Percentiles rank a stretch among this genome's conserved stretches.
These are phyloP conservation scores for Lasiodiplodia citricola DNA, from an alignment of 2,329 filamentous ascomycete genomes.

Conservation along the genomic window DNA sequence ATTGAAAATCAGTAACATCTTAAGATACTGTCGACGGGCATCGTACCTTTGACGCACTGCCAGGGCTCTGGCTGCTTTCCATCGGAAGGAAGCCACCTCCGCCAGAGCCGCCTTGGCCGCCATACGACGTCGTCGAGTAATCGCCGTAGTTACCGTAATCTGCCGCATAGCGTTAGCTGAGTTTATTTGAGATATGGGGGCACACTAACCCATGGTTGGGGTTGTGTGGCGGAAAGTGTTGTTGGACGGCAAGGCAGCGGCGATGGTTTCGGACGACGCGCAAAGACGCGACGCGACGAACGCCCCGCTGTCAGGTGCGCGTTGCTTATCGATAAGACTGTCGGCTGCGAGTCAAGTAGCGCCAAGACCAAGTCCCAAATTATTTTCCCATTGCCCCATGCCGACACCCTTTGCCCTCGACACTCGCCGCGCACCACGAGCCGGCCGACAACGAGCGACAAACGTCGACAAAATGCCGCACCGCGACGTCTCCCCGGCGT, in stretches of 20 bases:
- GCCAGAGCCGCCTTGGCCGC: conserved; percentile 58
- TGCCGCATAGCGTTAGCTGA: neutral
- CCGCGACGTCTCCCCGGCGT: conserved; percentile 77
- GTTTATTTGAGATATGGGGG: neutral
- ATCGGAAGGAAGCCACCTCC: conserved; percentile 67
- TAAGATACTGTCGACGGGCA: neutral
- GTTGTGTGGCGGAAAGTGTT: neutral
- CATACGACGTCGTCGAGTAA: conserved; percentile 63
- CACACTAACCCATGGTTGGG: conserved; percentile 20
- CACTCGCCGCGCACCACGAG: conserved; percentile 19
- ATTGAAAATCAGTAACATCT: neutral
- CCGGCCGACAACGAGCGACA: conserved; percentile 13
- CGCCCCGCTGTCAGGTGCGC: conserved; percentile 19
- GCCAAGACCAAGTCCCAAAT: conserved; percentile 25
- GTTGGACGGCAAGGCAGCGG: conserved; percentile 4
- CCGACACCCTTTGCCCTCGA: conserved; percentile 10
- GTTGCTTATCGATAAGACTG: neutral
- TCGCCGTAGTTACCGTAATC: conserved; percentile 45
- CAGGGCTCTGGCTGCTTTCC: conserved; percentile 53
- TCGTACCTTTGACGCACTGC: conserved; percentile 39
- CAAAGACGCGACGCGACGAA: conserved; percentile 23
- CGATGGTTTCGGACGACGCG: conserved; percentile 19
- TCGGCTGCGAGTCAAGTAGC: neutral
- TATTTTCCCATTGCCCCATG: conserved; percentile 18
- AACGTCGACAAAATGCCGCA: conserved; percentile 63